Evolutionary conservation across 495 filamentous ascomycete genomes (phyloP).

Genomic region (Podospora anserina): DNA sequence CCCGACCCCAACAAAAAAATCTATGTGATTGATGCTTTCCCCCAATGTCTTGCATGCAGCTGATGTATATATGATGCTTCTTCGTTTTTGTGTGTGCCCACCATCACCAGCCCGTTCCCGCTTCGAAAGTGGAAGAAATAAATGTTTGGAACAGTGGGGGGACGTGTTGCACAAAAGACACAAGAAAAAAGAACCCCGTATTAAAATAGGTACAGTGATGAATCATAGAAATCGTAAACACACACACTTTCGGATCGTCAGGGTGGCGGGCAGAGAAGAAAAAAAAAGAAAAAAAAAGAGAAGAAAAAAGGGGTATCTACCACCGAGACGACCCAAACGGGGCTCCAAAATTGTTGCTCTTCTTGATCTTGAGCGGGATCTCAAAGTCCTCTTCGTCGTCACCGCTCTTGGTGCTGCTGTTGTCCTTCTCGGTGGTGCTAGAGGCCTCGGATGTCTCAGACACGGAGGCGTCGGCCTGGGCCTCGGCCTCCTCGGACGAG

Average conservation of each 20-base stretch:
- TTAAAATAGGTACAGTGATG: not conserved
- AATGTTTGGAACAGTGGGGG: not conserved
- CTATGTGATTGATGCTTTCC: not conserved
- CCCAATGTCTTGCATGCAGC: not conserved
- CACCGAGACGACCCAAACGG: constrained; percentile 28
- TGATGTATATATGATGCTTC: not conserved
- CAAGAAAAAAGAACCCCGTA: not conserved
- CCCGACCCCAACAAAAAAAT: not conserved
- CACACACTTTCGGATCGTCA: not conserved
- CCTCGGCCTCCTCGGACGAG: not conserved
- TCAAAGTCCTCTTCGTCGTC: constrained; percentile 39
- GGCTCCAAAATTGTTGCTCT: constrained; percentile 59
- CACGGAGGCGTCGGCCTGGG: not conserved
- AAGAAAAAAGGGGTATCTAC: not conserved
- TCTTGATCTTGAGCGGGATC: constrained; percentile 56
- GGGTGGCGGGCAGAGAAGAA: not conserved
- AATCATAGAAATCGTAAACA: not conserved
- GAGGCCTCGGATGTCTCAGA: not conserved
- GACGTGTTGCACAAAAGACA: not conserved
- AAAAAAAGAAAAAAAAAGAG: too few species aligned
- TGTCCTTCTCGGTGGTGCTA: constrained; percentile 19
- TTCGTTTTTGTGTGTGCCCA: not conserved
- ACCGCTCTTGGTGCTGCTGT: constrained; percentile 29
- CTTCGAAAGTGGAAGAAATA: not conserved
- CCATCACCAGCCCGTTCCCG: not conserved